phyloP scores from a whole-genome alignment of 2,329 filamentous ascomycete genomes.

The Lasiodiplodia citricola region DNA sequence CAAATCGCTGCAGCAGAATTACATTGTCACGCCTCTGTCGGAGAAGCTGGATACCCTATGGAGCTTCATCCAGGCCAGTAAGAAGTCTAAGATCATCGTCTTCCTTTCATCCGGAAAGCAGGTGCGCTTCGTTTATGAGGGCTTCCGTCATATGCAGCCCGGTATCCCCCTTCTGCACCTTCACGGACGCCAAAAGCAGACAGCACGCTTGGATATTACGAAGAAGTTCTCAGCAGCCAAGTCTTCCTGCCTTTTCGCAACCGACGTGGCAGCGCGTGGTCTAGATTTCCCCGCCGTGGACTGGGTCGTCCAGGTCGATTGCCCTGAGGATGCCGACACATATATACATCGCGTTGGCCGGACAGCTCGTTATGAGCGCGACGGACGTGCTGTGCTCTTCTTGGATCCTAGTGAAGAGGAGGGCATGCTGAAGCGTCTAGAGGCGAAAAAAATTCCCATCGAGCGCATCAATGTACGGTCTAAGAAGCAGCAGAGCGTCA shows the following conservation, averaged over 20 bases:
- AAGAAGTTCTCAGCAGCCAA: conserved; percentile 80
- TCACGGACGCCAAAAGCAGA: conserved; percentile 91
- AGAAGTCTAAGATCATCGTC: conserved; percentile 93
- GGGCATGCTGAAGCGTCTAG: conserved; percentile 84
- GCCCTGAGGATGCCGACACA: conserved; percentile 93
- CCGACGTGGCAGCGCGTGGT: conserved; percentile 91
- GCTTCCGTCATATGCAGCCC: conserved; percentile 89
- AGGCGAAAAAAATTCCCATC: conserved; percentile 88
- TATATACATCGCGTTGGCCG: conserved; percentile 97
- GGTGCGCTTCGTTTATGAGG: conserved; percentile 93
- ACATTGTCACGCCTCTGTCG: conserved; percentile 80
- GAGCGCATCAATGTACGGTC: conserved; percentile 84
- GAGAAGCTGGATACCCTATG: conserved; percentile 92
- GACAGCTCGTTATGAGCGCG: conserved; percentile 89
- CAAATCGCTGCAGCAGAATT: conserved; percentile 84
- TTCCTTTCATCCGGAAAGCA: conserved; percentile 96
- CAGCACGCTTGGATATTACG: conserved; percentile 85
- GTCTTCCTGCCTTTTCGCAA: conserved; percentile 88
- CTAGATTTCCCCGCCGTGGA: conserved; percentile 96
- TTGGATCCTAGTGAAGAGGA: conserved; percentile 89
- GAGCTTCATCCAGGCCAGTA: conserved; percentile 87
- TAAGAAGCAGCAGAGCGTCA: conserved; percentile 87
- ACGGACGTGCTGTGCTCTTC: conserved; percentile 87
- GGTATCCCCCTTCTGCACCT: conserved; percentile 92
- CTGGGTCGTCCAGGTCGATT: conserved; percentile 99